Evolutionary conservation across 352 stramenopile species (phyloP), one percentile per base, ranked within the genome.

Genomic region (Pythium chondricola): DNA sequence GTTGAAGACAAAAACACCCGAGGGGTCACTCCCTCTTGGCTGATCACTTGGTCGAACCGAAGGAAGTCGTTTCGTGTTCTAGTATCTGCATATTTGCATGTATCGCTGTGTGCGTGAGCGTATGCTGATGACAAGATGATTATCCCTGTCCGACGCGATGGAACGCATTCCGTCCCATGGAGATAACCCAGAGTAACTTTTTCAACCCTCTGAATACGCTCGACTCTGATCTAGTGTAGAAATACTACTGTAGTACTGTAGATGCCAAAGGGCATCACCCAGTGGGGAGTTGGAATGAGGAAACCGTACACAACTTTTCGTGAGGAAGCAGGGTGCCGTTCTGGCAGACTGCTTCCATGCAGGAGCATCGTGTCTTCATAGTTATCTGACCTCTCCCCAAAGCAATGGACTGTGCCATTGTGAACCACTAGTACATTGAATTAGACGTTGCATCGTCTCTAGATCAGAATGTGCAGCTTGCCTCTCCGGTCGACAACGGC

Each of bases 151-250:
- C 71, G 81, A 92, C 77, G 64, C 67, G 30, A 38, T 71, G 69
- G 80, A 86, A 85, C 80, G 76, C 80, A 83, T 91, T 86, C 73
- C 65, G 61, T 64, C 74, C 66, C 57, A 69, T 86, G 82, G 70
- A 82, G 81, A 92, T 67, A 89, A 83, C 74, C 71, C 73, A 89
- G 81, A 74, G 81, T 92, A 92, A 92, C 81, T 92, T 82, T 74
- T 70, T 55, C 49, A 46, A 33, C 8, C 29, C 29, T 33, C 74
- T 88, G 75, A 88, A 81, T 85, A 85, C 67, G 63, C 60, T 64
- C 56, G 18, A 37, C 2, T n/a, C n/a, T n/a, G n/a, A n/a, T n/a
- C n/a, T n/a, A n/a, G n/a, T n/a, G n/a, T n/a, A n/a, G n/a, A n/a
- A n/a, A n/a, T n/a, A n/a, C n/a, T n/a, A 26, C 18, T 9, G 6